These are phyloP conservation scores for Colletotrichum destructivum DNA, from an alignment of 2,329 filamentous ascomycete species.

Conservation along the genomic window DNA sequence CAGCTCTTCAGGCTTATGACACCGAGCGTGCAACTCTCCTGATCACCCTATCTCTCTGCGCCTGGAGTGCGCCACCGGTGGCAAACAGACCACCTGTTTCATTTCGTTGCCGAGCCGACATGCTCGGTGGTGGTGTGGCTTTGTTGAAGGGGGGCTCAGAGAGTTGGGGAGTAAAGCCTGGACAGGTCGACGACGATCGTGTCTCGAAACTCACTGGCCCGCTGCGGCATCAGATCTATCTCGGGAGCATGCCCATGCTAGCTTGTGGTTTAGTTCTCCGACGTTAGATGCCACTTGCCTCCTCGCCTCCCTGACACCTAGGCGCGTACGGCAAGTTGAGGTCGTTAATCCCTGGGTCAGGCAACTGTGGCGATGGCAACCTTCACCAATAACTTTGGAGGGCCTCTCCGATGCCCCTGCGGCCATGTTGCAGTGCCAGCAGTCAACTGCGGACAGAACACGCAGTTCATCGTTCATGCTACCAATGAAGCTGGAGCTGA, in stretches of 20 bases:
- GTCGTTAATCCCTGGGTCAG: conserved; percentile 3
- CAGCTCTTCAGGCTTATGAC: conserved; percentile 26
- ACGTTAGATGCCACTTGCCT: conserved; percentile 12
- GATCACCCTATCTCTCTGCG: neutral
- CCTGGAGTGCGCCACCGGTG: conserved; percentile 27
- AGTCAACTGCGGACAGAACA: neutral
- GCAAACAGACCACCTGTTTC: conserved; percentile 35
- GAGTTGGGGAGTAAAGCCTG: conserved; percentile 7
- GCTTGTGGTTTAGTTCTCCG: neutral
- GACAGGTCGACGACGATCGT: conserved; percentile 19
- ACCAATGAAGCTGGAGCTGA: neutral
- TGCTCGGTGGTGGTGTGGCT: conserved; percentile 19
- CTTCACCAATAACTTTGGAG: neutral
- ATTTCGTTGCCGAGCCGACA: conserved; percentile 16
- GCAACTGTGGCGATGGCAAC: conserved; percentile 29
- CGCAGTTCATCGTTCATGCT: conserved; percentile 19
- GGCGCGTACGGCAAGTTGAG: neutral
- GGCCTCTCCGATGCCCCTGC: neutral
- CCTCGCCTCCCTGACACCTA: neutral
- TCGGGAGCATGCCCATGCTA: conserved; percentile 4
- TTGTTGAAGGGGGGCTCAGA: neutral
- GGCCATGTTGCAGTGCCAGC: neutral
- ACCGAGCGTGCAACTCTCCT: neutral
- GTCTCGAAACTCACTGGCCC: conserved; percentile 14
- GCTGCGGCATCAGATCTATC: neutral